Base-by-base conservation (phyloP, 1,284 basidiomycete species). In the Termitomyces sp. region DNA sequence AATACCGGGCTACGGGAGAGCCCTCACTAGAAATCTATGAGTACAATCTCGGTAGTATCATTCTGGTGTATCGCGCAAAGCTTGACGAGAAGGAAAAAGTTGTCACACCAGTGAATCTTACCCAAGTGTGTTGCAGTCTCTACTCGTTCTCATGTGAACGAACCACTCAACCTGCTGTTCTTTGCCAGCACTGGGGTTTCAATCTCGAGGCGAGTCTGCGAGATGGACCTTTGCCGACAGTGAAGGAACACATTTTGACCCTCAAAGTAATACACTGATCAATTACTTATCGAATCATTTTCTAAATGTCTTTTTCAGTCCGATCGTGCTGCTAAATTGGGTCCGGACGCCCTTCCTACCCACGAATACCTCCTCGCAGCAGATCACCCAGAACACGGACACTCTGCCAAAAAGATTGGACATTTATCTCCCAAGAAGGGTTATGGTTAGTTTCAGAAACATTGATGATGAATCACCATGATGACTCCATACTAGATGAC, bases 71-170 rank as follows among this genome's bases (percentile, higher is more conserved):
- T 64, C 76, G 88, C 38, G 84, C 85, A 13, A 85, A 80, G 65
- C 68, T 89, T 24, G 77, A 78, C 43, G 69, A 65, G 54, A 62
- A 61, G 10, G 62, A 63, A 56, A 74, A 74, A 43, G 62, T 63
- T 13, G 83, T 89, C 5, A 88, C 86, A 7, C 85, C 87, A 0
- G 73, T 89, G 55, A 90, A 90, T 63, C 65, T 89, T 12, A 88
- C 87, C 5, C 86, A 88, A 76, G 86, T 86, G 59, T 42, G 65
- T 31, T 39, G 36, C 40, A 38, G 7, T 47, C 5, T 13, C 45
- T 10, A 19, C 45, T 28, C 24, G 10, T 19, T 26, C 7, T 7
- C 39, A 33, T 24, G 6, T 41, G 19, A 30, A 43, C 4, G 8
- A 21, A 47, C 30, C 26, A 34, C 39, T 39, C 31, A 15, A 19